phyloP scores from a whole-genome alignment of 106 monocot species.

The Amphibolis antarctica region DNA sequence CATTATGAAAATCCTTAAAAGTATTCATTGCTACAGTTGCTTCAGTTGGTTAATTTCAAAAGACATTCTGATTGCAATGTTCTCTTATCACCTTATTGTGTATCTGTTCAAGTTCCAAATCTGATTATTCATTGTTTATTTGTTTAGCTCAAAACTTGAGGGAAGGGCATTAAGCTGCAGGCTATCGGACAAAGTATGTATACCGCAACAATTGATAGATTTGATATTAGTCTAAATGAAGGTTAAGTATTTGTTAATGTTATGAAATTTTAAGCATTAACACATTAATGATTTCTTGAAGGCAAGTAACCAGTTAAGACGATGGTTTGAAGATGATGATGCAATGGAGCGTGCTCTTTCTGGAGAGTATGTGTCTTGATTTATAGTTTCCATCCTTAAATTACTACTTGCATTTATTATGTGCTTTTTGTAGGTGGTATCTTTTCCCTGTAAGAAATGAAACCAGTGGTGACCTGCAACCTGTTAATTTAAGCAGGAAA shows the following conservation, averaged over 20 bases:
- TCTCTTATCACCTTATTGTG: too few species aligned
- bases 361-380: constrained; percentile 69
- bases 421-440: constrained; percentile 51
- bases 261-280: not conserved
- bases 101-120: too few species aligned
- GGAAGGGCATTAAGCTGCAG: constrained; percentile 74
- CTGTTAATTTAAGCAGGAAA: constrained; percentile 59
- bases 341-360: constrained; percentile 77
- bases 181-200: constrained; percentile 74
- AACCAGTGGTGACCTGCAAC: constrained; percentile 19
- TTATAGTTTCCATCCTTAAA: too few species aligned
- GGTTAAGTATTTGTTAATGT: too few species aligned
- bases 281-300: constrained; percentile 17
- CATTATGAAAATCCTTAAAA: too few species aligned
- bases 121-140: too few species aligned
- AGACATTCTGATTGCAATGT: too few species aligned
- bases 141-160: constrained; percentile 78
- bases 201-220: not conserved
- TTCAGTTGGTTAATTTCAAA: too few species aligned
- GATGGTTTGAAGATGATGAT: constrained; percentile 99
- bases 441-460: constrained; percentile 42
- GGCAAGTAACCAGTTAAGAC: constrained; percentile 70
- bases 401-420: too few species aligned
- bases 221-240: too few species aligned
- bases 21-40: too few species aligned